Evolutionary conservation across 805 yeast species (phyloP).

Genomic region (Candida awuae): DNA sequence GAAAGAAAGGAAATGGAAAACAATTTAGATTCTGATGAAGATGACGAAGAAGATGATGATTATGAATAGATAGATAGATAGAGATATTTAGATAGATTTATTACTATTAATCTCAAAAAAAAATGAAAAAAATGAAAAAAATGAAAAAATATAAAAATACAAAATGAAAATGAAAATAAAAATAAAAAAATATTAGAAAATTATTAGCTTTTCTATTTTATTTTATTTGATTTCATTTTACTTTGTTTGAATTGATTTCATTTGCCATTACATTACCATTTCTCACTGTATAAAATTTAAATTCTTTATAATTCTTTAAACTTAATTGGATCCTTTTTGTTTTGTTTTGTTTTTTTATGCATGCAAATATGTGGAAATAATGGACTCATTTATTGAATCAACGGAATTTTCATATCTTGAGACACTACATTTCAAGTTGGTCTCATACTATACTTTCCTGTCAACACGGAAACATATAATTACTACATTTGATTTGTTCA

Average conservation of each 20-base stretch:
- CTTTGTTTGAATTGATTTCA: not conserved
- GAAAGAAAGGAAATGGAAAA: slow-evolving; percentile 89
- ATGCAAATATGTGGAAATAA: too few relatives aligned
- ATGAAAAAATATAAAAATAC: not conserved
- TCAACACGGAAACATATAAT: slow-evolving; percentile 52
- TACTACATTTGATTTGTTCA: slow-evolving; percentile 48
- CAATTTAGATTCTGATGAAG: slow-evolving; percentile 74
- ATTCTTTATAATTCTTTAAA: not conserved
- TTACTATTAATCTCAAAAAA: too few relatives aligned
- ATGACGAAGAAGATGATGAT: slow-evolving; percentile 29
- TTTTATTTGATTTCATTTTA: too few relatives aligned
- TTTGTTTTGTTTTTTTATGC: too few relatives aligned
- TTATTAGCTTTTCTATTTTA: too few relatives aligned
- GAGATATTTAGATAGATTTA: too few relatives aligned
- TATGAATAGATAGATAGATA: slow-evolving; percentile 1
- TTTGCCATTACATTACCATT: not conserved
- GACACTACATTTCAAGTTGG: slow-evolving; percentile 42
- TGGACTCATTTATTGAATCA: slow-evolving; percentile 21
- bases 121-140: too few relatives aligned
- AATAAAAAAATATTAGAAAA: too few relatives aligned
- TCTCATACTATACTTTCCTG: slow-evolving; percentile 56
- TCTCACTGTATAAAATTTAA: not conserved
- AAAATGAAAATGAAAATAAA: too few relatives aligned
- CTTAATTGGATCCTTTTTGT: too few relatives aligned
- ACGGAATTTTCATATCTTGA: slow-evolving; percentile 34